Evolutionary conservation across 768 basidiomycete genomes (phyloP).

Genomic region (Suillus bovinus): DNA sequence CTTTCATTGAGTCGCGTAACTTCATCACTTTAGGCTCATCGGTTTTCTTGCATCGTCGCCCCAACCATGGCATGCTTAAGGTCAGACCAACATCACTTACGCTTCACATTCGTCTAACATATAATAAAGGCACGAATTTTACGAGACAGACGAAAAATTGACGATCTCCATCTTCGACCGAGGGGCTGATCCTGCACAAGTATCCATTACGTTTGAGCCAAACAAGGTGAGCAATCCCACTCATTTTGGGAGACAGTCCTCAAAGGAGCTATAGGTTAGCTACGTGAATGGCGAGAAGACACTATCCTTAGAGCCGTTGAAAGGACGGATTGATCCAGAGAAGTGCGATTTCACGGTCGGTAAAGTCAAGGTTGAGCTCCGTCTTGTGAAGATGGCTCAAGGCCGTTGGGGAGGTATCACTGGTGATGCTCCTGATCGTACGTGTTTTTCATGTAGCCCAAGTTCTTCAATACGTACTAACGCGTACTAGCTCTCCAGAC

Average conservation of each 20-base stretch:
- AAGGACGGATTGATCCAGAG: constrained; percentile 73
- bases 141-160: constrained; percentile 78
- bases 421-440: constrained; percentile 77
- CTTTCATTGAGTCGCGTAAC: constrained; percentile 2
- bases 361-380: constrained; percentile 87
- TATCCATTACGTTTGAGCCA: constrained; percentile 63
- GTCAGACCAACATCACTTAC: constrained; percentile 15
- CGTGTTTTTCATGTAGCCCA: constrained; percentile 25
- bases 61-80: constrained; percentile 29
- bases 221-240: constrained; percentile 48
- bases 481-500: constrained; percentile 14
- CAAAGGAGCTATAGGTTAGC: constrained; percentile 13
- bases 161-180: constrained; percentile 79
- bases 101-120: constrained; percentile 1
- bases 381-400: constrained; percentile 62
- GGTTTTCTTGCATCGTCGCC: constrained; percentile 1
- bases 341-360: constrained; percentile 67
- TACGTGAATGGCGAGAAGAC: constrained; percentile 70
- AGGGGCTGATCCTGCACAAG: constrained; percentile 64
- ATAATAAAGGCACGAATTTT: constrained; percentile 72
- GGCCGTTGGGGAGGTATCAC: constrained; percentile 78
- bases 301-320: constrained; percentile 78
- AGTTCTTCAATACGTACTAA: constrained; percentile 16
- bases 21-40: background rate
- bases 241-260: background rate